Base-by-base conservation (phyloP, 2,329 filamentous ascomycete species). In the Calonectria multiphialidica region DNA sequence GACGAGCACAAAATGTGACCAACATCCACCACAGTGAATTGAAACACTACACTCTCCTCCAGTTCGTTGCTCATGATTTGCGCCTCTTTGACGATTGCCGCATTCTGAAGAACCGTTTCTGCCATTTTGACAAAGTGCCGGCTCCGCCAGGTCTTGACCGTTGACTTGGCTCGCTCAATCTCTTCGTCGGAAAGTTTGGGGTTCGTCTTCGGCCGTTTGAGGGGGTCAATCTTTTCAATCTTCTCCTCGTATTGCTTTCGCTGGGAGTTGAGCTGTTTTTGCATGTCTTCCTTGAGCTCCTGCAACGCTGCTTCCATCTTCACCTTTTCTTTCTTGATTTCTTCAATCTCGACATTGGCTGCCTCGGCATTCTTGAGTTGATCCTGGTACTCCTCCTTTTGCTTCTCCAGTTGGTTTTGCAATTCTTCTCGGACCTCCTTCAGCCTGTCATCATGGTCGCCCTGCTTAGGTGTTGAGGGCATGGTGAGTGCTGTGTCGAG, bases 21-120 rank as follows among this genome's bases (percentile, higher is more conserved):
- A 74, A 93, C 87, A 79, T 98, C 96, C 37, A 98, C 92, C 68
- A 98, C 92, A 15, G 95, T 93, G 81, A 98, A 99, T 82, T 99
- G 97, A 82, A 99, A 98, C 23, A 96, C 93, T 10, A 98, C 94
- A 75, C 92, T 92, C 82, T 98, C 97, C 77, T 97, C 94, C 86
- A 99, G 94, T 79, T 98, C 95, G 78, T 98, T 96, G 85, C 96
- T 98, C 95, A 99, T 97, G 72, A 99, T 93, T 81, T 99, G 97
- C 1, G 97, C 97, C 84, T 99, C 97, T 82, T 99, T 99, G 71
- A 99, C 84, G 33, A 93, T 91, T 9, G 94, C 92, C 3, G 96
- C 96, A 81, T 98, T 93, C 80, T 98, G 95, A 55, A 99, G 87
- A 33, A 98, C 93, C 2, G 93, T 91, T 83, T 98, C 97, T 3